phyloP scores from a whole-genome alignment of 441 rosid species.

The Populus hybrid region DNA sequence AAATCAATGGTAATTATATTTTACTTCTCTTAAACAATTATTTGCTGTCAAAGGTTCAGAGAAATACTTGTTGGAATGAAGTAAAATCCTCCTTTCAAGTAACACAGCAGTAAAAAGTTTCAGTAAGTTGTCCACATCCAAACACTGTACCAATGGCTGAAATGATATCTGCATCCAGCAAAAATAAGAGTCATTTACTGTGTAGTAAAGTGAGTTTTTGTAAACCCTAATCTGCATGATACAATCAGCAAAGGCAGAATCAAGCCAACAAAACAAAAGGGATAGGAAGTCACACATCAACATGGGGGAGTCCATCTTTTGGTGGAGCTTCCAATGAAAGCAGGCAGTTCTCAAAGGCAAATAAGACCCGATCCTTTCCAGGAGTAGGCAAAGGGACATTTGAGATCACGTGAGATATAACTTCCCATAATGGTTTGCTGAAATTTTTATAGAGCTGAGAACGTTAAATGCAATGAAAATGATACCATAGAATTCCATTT shows the following conservation, averaged over 20 bases:
- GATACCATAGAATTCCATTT: slow-evolving; percentile 12
- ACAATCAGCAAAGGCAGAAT: slow-evolving; percentile 16
- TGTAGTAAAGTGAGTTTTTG: neutral
- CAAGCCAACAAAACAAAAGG: slow-evolving; percentile 20
- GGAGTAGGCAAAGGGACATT: slow-evolving; percentile 94
- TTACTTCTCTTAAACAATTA: neutral
- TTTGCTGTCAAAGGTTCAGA: slow-evolving; percentile 13
- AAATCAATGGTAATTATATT: neutral
- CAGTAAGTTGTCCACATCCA: slow-evolving; percentile 94
- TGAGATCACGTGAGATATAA: slow-evolving; percentile 66
- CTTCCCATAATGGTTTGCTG: slow-evolving; percentile 98
- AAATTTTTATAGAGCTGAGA: slow-evolving; percentile 39
- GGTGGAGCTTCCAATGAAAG: slow-evolving; percentile 95
- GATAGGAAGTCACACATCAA: slow-evolving; percentile 59
- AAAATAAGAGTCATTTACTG: slow-evolving; percentile 8
- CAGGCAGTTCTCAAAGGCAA: slow-evolving; percentile 81
- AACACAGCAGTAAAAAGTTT: slow-evolving; percentile 84
- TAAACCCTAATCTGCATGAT: slow-evolving; percentile 3
- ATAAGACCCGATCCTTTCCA: slow-evolving; percentile 88
- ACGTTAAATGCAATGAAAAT: slow-evolving; percentile 27
- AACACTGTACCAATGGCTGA: slow-evolving; percentile 93
- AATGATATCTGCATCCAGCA: slow-evolving; percentile 76
- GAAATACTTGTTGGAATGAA: slow-evolving; percentile 88
- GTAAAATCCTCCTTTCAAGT: slow-evolving; percentile 89
- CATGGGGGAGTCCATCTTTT: slow-evolving; percentile 88